A percentile compares a stretch with the other conserved stretches of the same genome.
Evolutionary conservation across 495 filamentous ascomycete species (phyloP).

Genomic region (Apiosordaria backusii): DNA sequence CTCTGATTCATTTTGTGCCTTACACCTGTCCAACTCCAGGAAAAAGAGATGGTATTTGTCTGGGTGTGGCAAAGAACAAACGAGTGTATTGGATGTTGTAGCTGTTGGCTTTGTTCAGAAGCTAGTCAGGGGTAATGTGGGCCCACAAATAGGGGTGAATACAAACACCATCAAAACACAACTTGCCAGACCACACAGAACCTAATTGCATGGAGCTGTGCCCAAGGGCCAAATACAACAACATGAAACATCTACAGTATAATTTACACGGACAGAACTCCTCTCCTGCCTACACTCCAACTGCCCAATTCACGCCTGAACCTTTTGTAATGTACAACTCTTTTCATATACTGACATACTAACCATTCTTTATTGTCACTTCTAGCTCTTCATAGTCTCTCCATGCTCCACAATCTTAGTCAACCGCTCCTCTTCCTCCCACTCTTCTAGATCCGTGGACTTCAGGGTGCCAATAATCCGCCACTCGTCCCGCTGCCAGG

Average conservation of each 20-base stretch:
- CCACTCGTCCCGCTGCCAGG: conserved; percentile 62
- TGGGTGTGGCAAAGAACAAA: neutral
- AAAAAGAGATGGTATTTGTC: neutral
- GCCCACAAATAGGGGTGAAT: neutral
- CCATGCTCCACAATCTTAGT: conserved; percentile 9
- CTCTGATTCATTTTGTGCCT: neutral
- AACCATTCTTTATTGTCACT: neutral
- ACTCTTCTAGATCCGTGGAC: conserved; percentile 54
- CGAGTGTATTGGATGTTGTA: neutral
- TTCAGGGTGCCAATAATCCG: conserved; percentile 68
- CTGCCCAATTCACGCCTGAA: neutral
- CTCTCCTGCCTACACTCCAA: neutral
- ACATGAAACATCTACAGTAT: neutral
- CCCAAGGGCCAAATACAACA: neutral
- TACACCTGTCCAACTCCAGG: neutral
- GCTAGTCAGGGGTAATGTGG: neutral
- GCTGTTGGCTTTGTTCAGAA: neutral
- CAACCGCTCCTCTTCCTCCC: conserved; percentile 29
- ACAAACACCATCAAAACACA: neutral
- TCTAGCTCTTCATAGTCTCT: conserved; percentile 4
- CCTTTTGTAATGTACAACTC: neutral
- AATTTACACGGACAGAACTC: neutral
- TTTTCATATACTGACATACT: neutral
- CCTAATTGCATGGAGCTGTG: neutral
- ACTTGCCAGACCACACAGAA: neutral